Evolutionary conservation across 345 rosid genomes (phyloP).

Genomic region (Ceriops tagal): DNA sequence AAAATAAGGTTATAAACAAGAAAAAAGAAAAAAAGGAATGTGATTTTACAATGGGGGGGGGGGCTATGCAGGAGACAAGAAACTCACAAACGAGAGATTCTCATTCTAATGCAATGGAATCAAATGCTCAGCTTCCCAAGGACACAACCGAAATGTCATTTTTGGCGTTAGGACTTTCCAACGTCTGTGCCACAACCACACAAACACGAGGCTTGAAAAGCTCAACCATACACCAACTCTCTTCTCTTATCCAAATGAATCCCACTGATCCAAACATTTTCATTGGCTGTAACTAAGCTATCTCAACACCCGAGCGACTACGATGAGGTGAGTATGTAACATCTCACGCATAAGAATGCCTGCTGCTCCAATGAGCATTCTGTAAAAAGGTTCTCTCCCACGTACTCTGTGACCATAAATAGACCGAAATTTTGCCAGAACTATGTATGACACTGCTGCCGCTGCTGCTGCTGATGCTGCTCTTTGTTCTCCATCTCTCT

Average conservation of each 20-base stretch:
- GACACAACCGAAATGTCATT: too few relatives aligned
- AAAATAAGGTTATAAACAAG: too few relatives aligned
- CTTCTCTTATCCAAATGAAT: neutral
- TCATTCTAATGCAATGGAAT: too few relatives aligned
- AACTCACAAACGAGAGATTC: too few relatives aligned
- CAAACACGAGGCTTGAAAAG: neutral
- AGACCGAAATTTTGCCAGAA: slow-evolving; percentile 11
- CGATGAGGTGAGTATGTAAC: too few relatives aligned
- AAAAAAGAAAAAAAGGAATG: too few relatives aligned
- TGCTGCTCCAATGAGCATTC: slow-evolving; percentile 4
- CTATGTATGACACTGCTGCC: slow-evolving; percentile 35
- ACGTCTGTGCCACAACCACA: neutral
- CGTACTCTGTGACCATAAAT: slow-evolving; percentile 2
- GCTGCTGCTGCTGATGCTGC: slow-evolving; percentile 20
- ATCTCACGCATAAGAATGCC: neutral
- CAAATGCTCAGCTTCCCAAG: too few relatives aligned
- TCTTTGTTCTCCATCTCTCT: slow-evolving; percentile 65
- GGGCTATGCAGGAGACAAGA: too few relatives aligned
- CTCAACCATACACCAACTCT: too few relatives aligned
- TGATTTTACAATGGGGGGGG: too few relatives aligned
- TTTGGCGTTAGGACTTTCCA: neutral
- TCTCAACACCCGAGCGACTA: too few relatives aligned
- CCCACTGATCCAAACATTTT: neutral
- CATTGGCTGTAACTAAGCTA: too few relatives aligned
- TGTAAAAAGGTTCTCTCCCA: slow-evolving; percentile 11